Conservation (phyloP, 768 basidiomycete species). For the Austroboletus eburneus region DNA sequence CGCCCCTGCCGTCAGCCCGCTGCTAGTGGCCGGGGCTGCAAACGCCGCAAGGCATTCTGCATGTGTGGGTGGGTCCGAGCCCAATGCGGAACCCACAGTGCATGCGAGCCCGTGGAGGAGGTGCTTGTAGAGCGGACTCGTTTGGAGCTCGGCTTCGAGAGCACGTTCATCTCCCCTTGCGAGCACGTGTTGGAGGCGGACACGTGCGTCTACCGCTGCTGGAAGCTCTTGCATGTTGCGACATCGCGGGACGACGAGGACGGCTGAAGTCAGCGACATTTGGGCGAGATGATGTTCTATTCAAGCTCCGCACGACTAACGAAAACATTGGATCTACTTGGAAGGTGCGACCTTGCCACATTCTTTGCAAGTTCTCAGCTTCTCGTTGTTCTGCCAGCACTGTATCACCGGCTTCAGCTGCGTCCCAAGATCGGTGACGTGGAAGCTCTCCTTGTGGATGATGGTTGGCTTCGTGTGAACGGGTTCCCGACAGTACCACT, state of each 20-base stretch:
- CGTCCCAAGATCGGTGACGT: constrained; percentile 86
- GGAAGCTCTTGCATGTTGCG: constrained; percentile 43
- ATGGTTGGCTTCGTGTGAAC: constrained; percentile 64
- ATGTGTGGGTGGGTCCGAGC: constrained; percentile 44
- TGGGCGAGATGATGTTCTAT: constrained; percentile 1
- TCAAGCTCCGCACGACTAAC: constrained; percentile 14
- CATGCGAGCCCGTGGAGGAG: constrained; percentile 52
- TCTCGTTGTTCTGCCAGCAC: constrained; percentile 68
- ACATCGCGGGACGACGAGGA: constrained; percentile 38
- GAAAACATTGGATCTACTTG: constrained; percentile 35
- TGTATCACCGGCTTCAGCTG: constrained; percentile 92
- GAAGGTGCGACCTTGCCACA: constrained; percentile 65
- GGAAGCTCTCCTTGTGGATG: constrained; percentile 81
- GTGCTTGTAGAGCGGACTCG: constrained; percentile 39
- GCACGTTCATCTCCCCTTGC: constrained; percentile 2
- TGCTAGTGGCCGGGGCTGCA: constrained; percentile 40
- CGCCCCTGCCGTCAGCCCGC: constrained; percentile 53
- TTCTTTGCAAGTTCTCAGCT: constrained; percentile 60
- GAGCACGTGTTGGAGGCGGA: constrained; percentile 25
- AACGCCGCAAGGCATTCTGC: constrained; percentile 53
- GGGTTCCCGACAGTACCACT: constrained; percentile 83
- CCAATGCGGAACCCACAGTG: constrained; percentile 56
- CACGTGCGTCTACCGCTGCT: constrained; percentile 35
- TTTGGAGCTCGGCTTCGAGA: constrained; percentile 14
- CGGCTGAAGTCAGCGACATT: constrained; percentile 6